Conservation (phyloP, 495 filamentous ascomycete species). For the Aspergillus avenaceus region DNA sequence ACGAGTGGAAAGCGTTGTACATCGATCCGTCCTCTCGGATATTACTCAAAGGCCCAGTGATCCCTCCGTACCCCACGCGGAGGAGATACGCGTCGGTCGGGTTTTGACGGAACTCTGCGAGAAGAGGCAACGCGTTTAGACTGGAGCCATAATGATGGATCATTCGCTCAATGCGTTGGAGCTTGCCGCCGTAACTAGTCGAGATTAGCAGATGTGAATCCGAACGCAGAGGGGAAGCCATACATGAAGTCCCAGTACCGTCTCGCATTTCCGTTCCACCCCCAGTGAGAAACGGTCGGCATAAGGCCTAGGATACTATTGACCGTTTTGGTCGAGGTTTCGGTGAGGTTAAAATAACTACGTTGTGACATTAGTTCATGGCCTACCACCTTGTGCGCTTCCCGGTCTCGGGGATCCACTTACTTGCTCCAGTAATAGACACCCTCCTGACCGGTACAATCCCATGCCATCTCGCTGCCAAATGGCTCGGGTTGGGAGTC, state of each 20-base stretch:
- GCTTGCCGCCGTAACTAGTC: constrained; percentile 38
- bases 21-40: constrained; percentile 47
- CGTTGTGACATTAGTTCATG: too few relatives aligned
- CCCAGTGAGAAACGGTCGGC: constrained; percentile 51
- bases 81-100: constrained; percentile 33
- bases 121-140: constrained; percentile 47
- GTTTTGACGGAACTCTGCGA: constrained; percentile 38
- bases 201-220: background rate
- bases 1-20: constrained; percentile 48
- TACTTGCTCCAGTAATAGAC: constrained; percentile 51
- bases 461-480: constrained; percentile 55
- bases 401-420: too few relatives aligned
- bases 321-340: constrained; percentile 41
- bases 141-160: constrained; percentile 55
- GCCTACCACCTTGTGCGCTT: too few relatives aligned
- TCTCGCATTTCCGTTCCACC: constrained; percentile 51
- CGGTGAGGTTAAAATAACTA: constrained; percentile 40
- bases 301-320: constrained; percentile 47
- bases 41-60: constrained; percentile 44
- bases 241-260: constrained; percentile 50
- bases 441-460: constrained; percentile 52
- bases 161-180: constrained; percentile 46
- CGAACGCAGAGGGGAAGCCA: background rate
- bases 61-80: constrained; percentile 47
- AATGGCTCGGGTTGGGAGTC: constrained; percentile 38